Base-by-base conservation (phyloP, 306 rosid genomes). In the Potentilla sterilis region DNA sequence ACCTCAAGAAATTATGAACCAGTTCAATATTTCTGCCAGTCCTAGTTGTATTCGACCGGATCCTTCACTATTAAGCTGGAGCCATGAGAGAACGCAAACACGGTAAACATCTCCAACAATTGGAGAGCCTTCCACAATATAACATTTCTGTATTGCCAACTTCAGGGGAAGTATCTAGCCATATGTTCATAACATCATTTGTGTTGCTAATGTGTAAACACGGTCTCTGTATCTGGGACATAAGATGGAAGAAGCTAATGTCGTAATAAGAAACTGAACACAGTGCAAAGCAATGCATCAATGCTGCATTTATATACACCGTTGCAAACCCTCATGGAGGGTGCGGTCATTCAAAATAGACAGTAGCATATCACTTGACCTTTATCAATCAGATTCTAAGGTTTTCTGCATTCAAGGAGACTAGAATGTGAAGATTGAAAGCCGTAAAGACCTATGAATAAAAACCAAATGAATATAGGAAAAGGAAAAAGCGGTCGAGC, bases 351-450 rank as follows among this genome's bases (percentile, higher is more conserved):
- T 42, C 43, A 58, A 58, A 58, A 28, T 19, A 73, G 24, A 42
- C 55, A 42, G 48, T 74, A 12, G 46, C 69, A 58, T 10, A 43
- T 18, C 44, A 61, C 44, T 28, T 59, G 46, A 13, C 35, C 46
- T 66, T n/a, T 32, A 81, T 59, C 66, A 65, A 54, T 71, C 34
- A 78, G 76, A 77, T 76, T 77, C 67, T 18, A 34, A 52, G 73
- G 77, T 72, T 69, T 72, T 73, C 81, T 88, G 77, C 61, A 18
- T 40, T 71, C 8, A 57, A 58, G 73, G 78, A 74, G 73, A 74
- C 76, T 63, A 78, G 43, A 54, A 78, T 81, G 77, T 77, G 81
- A 55, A 69, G 38, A 76, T 57, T 85, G 81, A 80, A 84, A 71
- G 86, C 79, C 85, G 40, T 55, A 78, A 43, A 61, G 7, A 73